Conservation (phyloP, 2,329 filamentous ascomycete genomes). For the Trichoderma sp. region DNA sequence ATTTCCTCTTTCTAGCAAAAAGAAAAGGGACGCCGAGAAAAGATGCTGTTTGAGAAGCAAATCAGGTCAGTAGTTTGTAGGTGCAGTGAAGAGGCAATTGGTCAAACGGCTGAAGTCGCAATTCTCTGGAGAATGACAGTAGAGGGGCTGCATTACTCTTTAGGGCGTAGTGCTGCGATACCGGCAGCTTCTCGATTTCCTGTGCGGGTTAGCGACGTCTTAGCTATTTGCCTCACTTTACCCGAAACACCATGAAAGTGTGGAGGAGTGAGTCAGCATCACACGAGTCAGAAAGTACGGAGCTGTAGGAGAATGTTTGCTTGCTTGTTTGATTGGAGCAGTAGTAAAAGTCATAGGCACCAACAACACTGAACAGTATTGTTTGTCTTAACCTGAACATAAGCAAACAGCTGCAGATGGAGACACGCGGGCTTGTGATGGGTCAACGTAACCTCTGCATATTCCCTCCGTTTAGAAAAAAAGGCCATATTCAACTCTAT, state of each 20-base stretch:
- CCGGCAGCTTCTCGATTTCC: not conserved
- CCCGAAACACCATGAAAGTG: not conserved
- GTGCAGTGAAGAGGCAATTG: not conserved
- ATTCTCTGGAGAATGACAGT: slow-evolving; percentile 15
- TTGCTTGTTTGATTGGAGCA: not conserved
- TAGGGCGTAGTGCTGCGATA: slow-evolving; percentile 7
- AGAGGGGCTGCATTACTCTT: slow-evolving; percentile 8
- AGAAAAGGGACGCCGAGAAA: not conserved
- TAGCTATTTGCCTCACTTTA: not conserved
- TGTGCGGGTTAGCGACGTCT: not conserved
- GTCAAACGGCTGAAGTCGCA: not conserved
- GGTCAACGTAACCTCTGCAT: not conserved
- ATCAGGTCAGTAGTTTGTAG: not conserved
- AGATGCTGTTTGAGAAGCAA: not conserved
- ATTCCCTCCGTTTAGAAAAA: not conserved
- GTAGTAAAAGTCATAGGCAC: not conserved
- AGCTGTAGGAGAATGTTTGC: not conserved
- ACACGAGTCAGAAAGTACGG: not conserved
- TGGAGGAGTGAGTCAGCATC: not conserved
- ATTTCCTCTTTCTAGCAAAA: not conserved
- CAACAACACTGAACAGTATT: not conserved
- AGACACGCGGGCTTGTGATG: not conserved
- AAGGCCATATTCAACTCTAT: slow-evolving; percentile 18
- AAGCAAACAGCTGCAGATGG: not conserved
- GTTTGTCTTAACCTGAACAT: not conserved